Base-by-base conservation (phyloP, 2,329 filamentous ascomycete genomes). In the Cladosporium sp. region DNA sequence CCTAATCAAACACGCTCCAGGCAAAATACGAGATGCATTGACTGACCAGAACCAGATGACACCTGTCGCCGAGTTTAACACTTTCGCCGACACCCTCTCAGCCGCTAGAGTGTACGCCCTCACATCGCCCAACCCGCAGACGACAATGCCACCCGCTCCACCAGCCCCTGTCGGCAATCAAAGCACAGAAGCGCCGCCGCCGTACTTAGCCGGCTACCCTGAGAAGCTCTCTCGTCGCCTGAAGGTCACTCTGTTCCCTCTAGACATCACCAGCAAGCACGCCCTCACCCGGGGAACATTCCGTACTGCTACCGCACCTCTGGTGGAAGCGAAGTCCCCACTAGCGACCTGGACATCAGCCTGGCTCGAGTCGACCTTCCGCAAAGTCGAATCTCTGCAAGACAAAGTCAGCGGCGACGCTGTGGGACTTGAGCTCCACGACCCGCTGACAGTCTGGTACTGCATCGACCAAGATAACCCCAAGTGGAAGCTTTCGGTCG, bases 11-110 rank as follows among this genome's bases (percentile, higher is more conserved):
- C 68, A 75, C 64, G 20, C 43, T 47, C 43, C 15, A 20, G 28
- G 47, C 8, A 22, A 55, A 15, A 45, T 12, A 34, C 38, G 38
- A 51, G 30, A 22, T 20, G 28, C 39, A 38, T 39, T 59, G 20
- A 59, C 73, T 72, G 62, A 73, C 69, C 36, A 25, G 55, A 76
- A 76, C 6, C 73, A 81, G 78, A 82, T 87, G 64, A 87, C 84
- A 0, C 93, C 94, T 1, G 84, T 88, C 12, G 91, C 90, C 63
- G 94, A 99, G 73, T 99, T 99, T 83, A 99, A 99, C 78, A 89
- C 88, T 59, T 96, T 91, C 70, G 92, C 94, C 59, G 95, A 99
- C 63, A 73, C 74, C 50, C 68, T 79, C 55, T 78, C 79, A 30
- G 74, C 77, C 7, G 79, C 79, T 1, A 72, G 78, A 43, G 67